Percentiles rank a stretch among this genome's conserved stretches.
Evolutionary conservation across 441 rosid genomes (phyloP).

Genomic region (Aquilaria agallochum): DNA sequence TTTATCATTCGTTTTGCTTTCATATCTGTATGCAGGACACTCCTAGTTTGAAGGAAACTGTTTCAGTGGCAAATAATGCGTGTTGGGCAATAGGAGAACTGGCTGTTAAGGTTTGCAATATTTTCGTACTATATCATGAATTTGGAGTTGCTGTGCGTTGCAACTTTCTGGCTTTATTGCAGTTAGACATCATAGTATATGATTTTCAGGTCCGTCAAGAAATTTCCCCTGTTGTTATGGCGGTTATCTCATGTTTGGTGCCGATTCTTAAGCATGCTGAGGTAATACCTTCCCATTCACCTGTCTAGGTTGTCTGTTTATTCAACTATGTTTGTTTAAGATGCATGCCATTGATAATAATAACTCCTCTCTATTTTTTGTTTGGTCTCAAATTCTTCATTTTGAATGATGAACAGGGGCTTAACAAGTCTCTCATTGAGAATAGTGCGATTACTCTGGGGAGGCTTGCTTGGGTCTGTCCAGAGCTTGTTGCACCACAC

Average conservation of each 20-base stretch:
- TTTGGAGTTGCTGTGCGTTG: slow-evolving; percentile 9
- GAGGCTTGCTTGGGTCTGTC: slow-evolving; percentile 97
- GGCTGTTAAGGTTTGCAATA: slow-evolving; percentile 72
- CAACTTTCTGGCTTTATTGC: background rate
- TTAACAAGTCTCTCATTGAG: slow-evolving; percentile 82
- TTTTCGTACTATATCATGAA: slow-evolving; percentile 5
- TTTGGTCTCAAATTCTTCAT: slow-evolving; percentile 8
- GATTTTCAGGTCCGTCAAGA: slow-evolving; percentile 83
- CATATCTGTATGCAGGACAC: slow-evolving; percentile 44
- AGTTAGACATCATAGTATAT: slow-evolving; percentile 1
- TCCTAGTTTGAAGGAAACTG: slow-evolving; percentile 63
- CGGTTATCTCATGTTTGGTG: slow-evolving; percentile 69
- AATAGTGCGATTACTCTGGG: slow-evolving; percentile 98
- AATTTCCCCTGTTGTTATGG: slow-evolving; percentile 83
- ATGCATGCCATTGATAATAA: background rate
- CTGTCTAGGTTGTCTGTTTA: slow-evolving; percentile 1
- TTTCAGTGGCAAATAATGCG: slow-evolving; percentile 96
- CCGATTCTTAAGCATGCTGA: slow-evolving; percentile 82
- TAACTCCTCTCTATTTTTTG: background rate
- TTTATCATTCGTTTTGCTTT: slow-evolving; percentile 2
- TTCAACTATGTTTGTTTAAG: background rate
- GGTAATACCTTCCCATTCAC: slow-evolving; percentile 37
- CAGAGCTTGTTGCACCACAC: slow-evolving; percentile 78
- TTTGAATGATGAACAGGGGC: slow-evolving; percentile 50
- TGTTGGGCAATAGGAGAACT: slow-evolving; percentile 99